Percentiles rank a stretch among this genome's conserved stretches.
Evolutionary conservation across 257 asterid genomes (phyloP).

Genomic region (Echium plantagineum): DNA sequence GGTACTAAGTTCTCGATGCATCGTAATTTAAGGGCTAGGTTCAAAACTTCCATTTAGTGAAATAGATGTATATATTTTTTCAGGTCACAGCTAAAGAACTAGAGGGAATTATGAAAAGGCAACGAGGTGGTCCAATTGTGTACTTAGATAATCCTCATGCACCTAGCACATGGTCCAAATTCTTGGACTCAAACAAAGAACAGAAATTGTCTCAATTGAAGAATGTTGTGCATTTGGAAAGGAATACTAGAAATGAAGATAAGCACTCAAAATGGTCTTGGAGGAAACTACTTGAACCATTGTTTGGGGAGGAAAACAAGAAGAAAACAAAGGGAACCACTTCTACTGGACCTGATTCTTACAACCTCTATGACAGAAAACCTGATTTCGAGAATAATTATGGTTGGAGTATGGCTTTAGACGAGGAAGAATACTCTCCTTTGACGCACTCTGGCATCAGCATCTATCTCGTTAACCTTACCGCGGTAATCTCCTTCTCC

Average conservation of each 20-base stretch:
- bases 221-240: constrained; percentile 24
- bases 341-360: constrained; percentile 38
- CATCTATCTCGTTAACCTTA: constrained; percentile 45
- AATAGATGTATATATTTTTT: not conserved
- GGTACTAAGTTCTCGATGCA: too few relatives aligned
- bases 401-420: constrained; percentile 72
- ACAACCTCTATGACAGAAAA: constrained; percentile 40
- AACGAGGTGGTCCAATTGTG: constrained; percentile 47
- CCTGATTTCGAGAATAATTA: constrained; percentile 58
- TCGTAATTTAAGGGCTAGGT: too few relatives aligned
- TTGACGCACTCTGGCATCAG: constrained; percentile 43
- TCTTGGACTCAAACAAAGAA: constrained; percentile 32
- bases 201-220: constrained; percentile 36
- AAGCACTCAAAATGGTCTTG: constrained; percentile 38
- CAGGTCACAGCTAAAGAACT: constrained; percentile 50
- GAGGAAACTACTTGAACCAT: constrained; percentile 36
- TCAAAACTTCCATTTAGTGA: too few relatives aligned
- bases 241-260: constrained; percentile 12
- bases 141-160: constrained; percentile 27
- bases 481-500: too few relatives aligned
- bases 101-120: constrained; percentile 29
- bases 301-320: constrained; percentile 21
- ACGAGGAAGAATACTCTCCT: constrained; percentile 45
- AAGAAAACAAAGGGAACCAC: constrained; percentile 10
- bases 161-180: constrained; percentile 41